Percentiles rank a stretch among this genome's conserved stretches.
phyloP scores from a whole-genome alignment of 2,329 filamentous ascomycete species.

The Hypoxylon sp. region DNA sequence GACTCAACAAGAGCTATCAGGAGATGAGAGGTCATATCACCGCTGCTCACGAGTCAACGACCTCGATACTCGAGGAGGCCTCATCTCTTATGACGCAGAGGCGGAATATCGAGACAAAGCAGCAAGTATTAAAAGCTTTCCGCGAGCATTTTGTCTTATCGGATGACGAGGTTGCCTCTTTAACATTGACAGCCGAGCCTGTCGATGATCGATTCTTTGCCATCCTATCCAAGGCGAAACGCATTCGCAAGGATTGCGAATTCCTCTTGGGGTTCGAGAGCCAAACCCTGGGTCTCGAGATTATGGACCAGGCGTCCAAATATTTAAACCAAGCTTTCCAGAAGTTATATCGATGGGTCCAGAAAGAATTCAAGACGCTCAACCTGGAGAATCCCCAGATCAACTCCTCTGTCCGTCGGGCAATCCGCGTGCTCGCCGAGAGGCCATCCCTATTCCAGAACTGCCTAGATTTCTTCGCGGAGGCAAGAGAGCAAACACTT shows the following conservation, averaged over 20 bases:
- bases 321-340: conserved; percentile 91
- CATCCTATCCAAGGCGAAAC: conserved; percentile 81
- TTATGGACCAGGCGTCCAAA: conserved; percentile 91
- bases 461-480: conserved; percentile 92
- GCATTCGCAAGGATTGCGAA: conserved; percentile 89
- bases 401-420: conserved; percentile 83
- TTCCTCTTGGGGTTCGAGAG: conserved; percentile 90
- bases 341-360: conserved; percentile 95
- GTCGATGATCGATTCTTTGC: conserved; percentile 89
- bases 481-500: conserved; percentile 86
- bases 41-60: conserved; percentile 79
- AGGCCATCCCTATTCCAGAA: conserved; percentile 90
- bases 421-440: conserved; percentile 88
- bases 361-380: conserved; percentile 89
- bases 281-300: conserved; percentile 86
- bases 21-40: conserved; percentile 83
- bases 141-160: conserved; percentile 85
- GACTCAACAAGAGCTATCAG: conserved; percentile 81
- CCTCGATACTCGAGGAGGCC: conserved; percentile 81
- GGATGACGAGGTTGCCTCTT: conserved; percentile 78
- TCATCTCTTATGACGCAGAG: conserved; percentile 78
- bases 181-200: conserved; percentile 83
- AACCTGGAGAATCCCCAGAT: conserved; percentile 96
- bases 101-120: conserved; percentile 80
- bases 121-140: conserved; percentile 81